Evolutionary conservation across 1,284 basidiomycete genomes (phyloP), one percentile per base, ranked within the genome.

Genomic region (Tremellales sp.): DNA sequence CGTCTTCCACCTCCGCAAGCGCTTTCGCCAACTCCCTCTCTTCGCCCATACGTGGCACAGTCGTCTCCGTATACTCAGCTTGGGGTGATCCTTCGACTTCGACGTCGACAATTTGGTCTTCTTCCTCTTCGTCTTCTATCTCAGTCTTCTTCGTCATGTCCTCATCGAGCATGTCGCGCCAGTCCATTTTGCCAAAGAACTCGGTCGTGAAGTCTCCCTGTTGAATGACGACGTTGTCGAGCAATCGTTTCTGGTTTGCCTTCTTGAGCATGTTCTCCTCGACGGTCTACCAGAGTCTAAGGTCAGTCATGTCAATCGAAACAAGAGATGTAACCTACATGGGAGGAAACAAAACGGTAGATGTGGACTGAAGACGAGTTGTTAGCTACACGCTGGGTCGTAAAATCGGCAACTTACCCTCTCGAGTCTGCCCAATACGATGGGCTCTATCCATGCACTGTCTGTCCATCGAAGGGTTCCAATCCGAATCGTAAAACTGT

Each of bases 211-310:
- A 97, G 63, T 88, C 87, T 35, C 93, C 93, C 61, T 85, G 83
- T 66, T 93, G 89, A 53, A 97, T 97, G 56, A 97, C 91, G 37
- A 97, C 77, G 50, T 87, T 85, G 70, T 97, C 91, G 43, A 97
- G 76, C 14, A 85, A 81, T 38, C 93, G 83, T 70, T 97, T 97
- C 74, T 97, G 92, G 60, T 97, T 93, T 13, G 93, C 93, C 71
- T 95, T 97, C 50, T 86, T 83, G 29, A 97, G 79, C 81, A 97
- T 90, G 50, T 92, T 91, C 73, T 97, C 93, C 73, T 97, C 94
- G 39, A 97, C 90, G 0, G 93, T 95, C 72, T 90, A 82, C 56
- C 84, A 78, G 33, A 18, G 22, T n/a, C n/a, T n/a, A 9, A 24
- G 24, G 48, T 41, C 33, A 48, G 42, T 37, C 36, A 25, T 38